These are phyloP conservation scores for Kwoniella heveanensis DNA, from an alignment of 768 basidiomycete genomes.

Conservation along the genomic window DNA sequence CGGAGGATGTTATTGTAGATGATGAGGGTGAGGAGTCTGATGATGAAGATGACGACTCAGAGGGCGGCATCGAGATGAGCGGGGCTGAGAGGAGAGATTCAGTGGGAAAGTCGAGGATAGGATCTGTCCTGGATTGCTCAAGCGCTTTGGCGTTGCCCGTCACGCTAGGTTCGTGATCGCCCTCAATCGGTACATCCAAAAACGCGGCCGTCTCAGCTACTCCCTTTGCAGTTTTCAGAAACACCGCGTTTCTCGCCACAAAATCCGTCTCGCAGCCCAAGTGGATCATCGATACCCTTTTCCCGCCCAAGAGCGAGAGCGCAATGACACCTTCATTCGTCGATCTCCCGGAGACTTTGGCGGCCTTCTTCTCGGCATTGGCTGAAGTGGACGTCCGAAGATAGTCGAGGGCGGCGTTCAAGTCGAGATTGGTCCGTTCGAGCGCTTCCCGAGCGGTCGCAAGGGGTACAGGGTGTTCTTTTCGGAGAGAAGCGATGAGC, in stretches of 20 bases:
- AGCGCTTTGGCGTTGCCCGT: background rate
- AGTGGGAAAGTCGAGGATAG: conserved; percentile 62
- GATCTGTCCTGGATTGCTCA: conserved; percentile 36
- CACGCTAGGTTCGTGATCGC: conserved; percentile 2
- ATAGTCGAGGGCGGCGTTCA: conserved; percentile 76
- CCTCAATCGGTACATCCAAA: conserved; percentile 60
- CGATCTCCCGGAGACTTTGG: conserved; percentile 74
- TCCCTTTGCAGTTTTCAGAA: conserved; percentile 72
- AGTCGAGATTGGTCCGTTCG: conserved; percentile 68
- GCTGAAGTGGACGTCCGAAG: conserved; percentile 65
- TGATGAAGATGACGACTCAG: conserved; percentile 57
- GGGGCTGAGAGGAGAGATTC: conserved; percentile 67
- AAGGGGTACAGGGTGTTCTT: conserved; percentile 71
- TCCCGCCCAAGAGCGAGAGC: conserved; percentile 70
- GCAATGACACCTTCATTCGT: conserved; percentile 79
- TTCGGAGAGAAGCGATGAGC: conserved; percentile 83
- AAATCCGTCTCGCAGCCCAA: conserved; percentile 97
- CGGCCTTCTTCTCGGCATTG: conserved; percentile 72
- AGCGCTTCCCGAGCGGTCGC: conserved; percentile 88
- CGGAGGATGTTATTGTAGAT: conserved; percentile 64
- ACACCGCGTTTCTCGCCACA: conserved; percentile 81
- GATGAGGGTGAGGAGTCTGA: conserved; percentile 56
- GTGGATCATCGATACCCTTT: conserved; percentile 82
- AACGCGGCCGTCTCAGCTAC: conserved; percentile 83
- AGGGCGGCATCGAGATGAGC: conserved; percentile 61